Percentiles rank a stretch among this genome's conserved stretches.
These are phyloP conservation scores for Didymella lethalis DNA, from an alignment of 2,329 filamentous ascomycete species.

Conservation along the genomic window DNA sequence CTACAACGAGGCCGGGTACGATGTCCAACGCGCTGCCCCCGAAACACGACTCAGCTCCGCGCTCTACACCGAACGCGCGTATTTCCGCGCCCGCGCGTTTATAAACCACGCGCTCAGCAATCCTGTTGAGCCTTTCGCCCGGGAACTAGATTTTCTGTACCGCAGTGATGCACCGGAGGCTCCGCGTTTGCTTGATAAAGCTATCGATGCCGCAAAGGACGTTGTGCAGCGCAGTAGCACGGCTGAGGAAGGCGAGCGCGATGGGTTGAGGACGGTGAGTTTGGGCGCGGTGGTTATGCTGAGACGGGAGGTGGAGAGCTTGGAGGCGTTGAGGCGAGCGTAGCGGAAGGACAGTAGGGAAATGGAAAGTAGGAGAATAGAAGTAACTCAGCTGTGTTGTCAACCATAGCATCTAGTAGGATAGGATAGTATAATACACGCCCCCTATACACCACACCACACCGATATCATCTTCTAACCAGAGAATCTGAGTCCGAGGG, in stretches of 20 bases:
- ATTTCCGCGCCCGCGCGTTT: constrained; percentile 61
- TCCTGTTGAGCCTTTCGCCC: constrained; percentile 56
- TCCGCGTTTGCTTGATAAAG: constrained; percentile 54
- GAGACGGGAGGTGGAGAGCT: constrained; percentile 50
- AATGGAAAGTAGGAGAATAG: too few species aligned
- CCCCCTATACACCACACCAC: too few species aligned
- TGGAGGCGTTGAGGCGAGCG: constrained; percentile 40
- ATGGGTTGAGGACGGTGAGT: constrained; percentile 58
- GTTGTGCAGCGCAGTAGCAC: constrained; percentile 52
- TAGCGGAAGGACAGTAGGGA: too few species aligned
- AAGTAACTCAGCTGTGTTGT: too few species aligned
- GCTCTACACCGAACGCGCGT: constrained; percentile 63
- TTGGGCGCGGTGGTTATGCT: constrained; percentile 57
- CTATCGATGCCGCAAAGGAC: constrained; percentile 53
- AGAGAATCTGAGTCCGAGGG: too few species aligned
- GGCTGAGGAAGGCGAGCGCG: constrained; percentile 41
- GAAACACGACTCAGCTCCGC: constrained; percentile 57
- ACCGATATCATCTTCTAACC: too few species aligned
- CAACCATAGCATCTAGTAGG: too few species aligned
- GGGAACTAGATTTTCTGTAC: constrained; percentile 64
- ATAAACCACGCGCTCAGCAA: constrained; percentile 57
- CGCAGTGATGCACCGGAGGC: constrained; percentile 43
- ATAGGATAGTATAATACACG: too few species aligned
- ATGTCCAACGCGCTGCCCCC: constrained; percentile 57
- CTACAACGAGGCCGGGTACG: constrained; percentile 71